A percentile compares a stretch with the other conserved stretches of the same genome.
Evolutionary conservation across 2,329 filamentous ascomycete species (phyloP).

Genomic region (Eutypella sp.): DNA sequence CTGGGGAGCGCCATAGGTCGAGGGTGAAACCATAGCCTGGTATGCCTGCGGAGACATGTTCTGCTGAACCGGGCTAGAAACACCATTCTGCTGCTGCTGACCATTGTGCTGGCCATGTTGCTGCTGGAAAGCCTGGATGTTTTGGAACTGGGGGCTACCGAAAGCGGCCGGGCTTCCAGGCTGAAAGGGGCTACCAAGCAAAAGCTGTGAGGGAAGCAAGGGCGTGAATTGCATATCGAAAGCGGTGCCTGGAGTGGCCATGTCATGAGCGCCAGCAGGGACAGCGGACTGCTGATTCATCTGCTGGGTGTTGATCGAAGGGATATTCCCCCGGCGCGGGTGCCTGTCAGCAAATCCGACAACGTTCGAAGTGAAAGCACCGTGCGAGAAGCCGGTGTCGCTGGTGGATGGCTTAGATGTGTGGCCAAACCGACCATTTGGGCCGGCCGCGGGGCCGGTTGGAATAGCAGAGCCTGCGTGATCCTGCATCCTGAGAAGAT

Average conservation of each 20-base stretch:
- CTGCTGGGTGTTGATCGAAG: slow-evolving; percentile 83
- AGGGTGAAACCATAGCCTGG: slow-evolving; percentile 80
- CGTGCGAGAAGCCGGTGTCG: slow-evolving; percentile 88
- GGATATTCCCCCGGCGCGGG: slow-evolving; percentile 78
- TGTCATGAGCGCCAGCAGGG: slow-evolving; percentile 59
- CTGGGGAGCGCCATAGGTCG: slow-evolving; percentile 73
- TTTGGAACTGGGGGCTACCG: slow-evolving; percentile 86
- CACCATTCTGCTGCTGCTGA: slow-evolving; percentile 50
- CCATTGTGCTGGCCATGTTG: no score
- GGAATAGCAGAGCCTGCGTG: slow-evolving; percentile 61
- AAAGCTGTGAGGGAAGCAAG: slow-evolving; percentile 85
- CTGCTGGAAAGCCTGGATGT: slow-evolving; percentile 72
- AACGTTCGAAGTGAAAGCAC: slow-evolving; percentile 83
- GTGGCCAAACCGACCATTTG: slow-evolving; percentile 61
- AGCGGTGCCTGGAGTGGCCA: slow-evolving; percentile 80
- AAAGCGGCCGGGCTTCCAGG: slow-evolving; percentile 89
- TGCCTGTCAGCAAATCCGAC: slow-evolving; percentile 83
- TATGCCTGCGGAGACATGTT: slow-evolving; percentile 79
- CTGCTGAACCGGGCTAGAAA: slow-evolving; percentile 71
- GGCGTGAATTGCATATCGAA: slow-evolving; percentile 99
- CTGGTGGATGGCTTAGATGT: slow-evolving; percentile 77
- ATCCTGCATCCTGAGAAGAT: slow-evolving; percentile 89
- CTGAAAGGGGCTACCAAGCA: slow-evolving; percentile 95
- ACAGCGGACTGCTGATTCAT: slow-evolving; percentile 42
- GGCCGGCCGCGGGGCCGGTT: slow-evolving; percentile 50